Percentiles rank a stretch among this genome's conserved stretches.
These are phyloP conservation scores for Mortierella sp. DNA, from an alignment of 371 early-diverging fungal species.

Conservation along the genomic window DNA sequence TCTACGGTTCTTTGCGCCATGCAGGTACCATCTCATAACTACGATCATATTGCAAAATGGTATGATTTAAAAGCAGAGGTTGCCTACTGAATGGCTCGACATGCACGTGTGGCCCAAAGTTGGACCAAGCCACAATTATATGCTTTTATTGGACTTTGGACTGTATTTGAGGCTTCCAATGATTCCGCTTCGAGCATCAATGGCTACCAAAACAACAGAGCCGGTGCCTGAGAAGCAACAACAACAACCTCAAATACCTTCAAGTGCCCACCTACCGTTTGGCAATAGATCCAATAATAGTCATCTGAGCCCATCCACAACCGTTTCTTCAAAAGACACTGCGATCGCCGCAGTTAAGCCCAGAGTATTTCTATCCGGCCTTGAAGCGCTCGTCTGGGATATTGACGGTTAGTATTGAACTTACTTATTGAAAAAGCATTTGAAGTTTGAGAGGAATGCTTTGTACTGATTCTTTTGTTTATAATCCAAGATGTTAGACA, in stretches of 20 bases:
- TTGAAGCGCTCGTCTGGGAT: constrained; percentile 43
- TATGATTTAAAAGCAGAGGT: too few relatives aligned
- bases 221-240: background rate
- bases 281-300: background rate
- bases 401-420: constrained; percentile 21
- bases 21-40: too few relatives aligned
- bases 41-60: too few relatives aligned
- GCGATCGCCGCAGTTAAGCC: constrained; percentile 12
- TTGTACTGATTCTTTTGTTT: background rate
- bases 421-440: background rate
- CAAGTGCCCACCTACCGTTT: background rate
- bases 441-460: too few relatives aligned
- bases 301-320: background rate
- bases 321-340: background rate
- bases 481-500: constrained; percentile 24
- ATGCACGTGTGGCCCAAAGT: too few relatives aligned
- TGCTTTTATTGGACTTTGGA: too few relatives aligned
- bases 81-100: too few relatives aligned
- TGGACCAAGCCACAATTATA: too few relatives aligned
- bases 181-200: background rate
- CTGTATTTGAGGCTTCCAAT: background rate
- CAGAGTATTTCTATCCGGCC: constrained; percentile 22
- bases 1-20: too few relatives aligned
- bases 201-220: background rate
- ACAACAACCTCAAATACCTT: background rate